These are phyloP conservation scores for Medicago arabica DNA, from an alignment of 306 rosid species.

Conservation along the genomic window DNA sequence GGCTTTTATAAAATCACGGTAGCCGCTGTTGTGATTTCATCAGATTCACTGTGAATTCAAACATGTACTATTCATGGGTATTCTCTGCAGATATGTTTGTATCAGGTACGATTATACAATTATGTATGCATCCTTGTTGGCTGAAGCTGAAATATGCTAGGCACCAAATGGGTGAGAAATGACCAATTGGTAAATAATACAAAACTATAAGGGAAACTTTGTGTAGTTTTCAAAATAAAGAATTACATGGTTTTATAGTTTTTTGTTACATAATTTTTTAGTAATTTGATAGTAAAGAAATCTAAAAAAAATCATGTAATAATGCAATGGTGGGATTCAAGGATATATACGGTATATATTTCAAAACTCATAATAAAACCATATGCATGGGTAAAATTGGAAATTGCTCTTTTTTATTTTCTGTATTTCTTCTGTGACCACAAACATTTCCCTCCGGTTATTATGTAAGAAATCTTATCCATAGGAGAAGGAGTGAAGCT, in stretches of 20 bases:
- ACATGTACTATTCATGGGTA: neutral
- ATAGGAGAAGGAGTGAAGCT: conserved; percentile 27
- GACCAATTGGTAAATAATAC: too few species aligned
- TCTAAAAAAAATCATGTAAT: neutral
- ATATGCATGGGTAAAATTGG: conserved; percentile 37
- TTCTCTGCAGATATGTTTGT: too few species aligned
- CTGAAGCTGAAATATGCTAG: too few species aligned
- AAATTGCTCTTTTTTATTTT: neutral
- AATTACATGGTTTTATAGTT: neutral
- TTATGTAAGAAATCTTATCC: conserved; percentile 61
- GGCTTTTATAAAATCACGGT: too few species aligned
- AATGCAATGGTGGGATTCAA: neutral
- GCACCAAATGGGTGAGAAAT: too few species aligned
- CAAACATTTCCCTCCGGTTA: conserved; percentile 41
- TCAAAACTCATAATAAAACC: neutral
- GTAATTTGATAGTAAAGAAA: neutral
- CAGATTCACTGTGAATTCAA: neutral
- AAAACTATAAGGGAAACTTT: too few species aligned
- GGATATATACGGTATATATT: neutral
- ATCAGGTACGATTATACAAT: too few species aligned
- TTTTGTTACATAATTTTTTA: neutral
- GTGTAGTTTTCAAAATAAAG: neutral
- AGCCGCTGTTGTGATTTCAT: too few species aligned
- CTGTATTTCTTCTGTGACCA: conserved; percentile 38
- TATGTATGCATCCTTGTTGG: too few species aligned